phyloP scores from a whole-genome alignment of 495 filamentous ascomycete genomes.

The Pseudevernia furfuracea region DNA sequence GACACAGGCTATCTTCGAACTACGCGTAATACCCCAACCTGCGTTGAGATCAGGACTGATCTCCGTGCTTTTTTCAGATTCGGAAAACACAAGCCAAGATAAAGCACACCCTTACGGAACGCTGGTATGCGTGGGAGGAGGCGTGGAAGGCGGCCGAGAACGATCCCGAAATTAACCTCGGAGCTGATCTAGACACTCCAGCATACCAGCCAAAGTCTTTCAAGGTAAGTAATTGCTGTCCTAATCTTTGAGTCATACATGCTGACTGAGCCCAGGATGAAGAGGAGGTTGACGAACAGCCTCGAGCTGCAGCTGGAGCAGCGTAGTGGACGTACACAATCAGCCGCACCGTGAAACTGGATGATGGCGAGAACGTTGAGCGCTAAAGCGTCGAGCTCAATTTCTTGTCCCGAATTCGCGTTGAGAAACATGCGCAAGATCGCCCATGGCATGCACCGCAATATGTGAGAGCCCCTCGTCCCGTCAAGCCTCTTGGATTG shows the following conservation, averaged over 20 bases:
- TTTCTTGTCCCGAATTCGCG: neutral
- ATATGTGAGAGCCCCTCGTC: neutral
- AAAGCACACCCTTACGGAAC: slow-evolving; percentile 76
- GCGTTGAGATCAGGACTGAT: slow-evolving; percentile 22
- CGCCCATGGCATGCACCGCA: neutral
- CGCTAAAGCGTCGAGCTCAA: neutral
- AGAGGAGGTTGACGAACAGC: slow-evolving; percentile 2
- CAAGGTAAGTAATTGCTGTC: slow-evolving; percentile 4
- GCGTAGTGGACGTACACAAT: neutral
- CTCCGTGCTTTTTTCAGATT: slow-evolving; percentile 42
- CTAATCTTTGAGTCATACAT: neutral
- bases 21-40: neutral
- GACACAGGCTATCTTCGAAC: neutral
- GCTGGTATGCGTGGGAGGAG: slow-evolving; percentile 85
- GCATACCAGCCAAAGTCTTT: slow-evolving; percentile 9
- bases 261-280: slow-evolving; percentile 8
- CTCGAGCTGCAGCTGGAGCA: slow-evolving; percentile 2
- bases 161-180: slow-evolving; percentile 54
- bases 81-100: slow-evolving; percentile 65
- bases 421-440: neutral
- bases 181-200: slow-evolving; percentile 6
- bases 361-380: neutral
- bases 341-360: neutral
- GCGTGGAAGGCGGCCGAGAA: slow-evolving; percentile 53
- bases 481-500: neutral